These are phyloP conservation scores for Saturnispora quitensis DNA, from an alignment of 805 yeast genomes.

Conservation along the genomic window DNA sequence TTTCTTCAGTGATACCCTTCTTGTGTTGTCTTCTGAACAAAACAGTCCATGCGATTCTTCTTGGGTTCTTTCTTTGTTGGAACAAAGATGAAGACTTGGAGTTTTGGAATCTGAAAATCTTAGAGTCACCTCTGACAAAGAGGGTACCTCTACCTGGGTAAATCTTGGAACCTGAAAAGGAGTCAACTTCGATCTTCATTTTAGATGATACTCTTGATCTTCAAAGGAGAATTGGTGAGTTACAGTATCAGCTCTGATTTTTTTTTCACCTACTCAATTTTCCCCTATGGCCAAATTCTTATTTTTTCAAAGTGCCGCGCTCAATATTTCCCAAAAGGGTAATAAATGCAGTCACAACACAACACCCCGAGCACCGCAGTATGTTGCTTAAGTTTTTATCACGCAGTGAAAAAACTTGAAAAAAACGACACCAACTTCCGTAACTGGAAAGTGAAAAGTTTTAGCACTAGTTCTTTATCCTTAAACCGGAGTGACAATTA, in stretches of 20 bases:
- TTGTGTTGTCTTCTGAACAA: constrained; percentile 99
- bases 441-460: not conserved
- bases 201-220: not conserved
- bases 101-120: constrained; percentile 98
- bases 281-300: not conserved
- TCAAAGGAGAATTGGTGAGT: not conserved
- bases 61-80: constrained; percentile 99
- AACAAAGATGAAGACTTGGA: constrained; percentile 96
- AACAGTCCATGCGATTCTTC: constrained; percentile 99
- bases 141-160: constrained; percentile 99
- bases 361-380: not conserved
- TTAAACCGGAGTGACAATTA: constrained; percentile 85
- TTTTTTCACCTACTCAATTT: not conserved
- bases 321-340: not conserved
- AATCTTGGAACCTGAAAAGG: constrained; percentile 98
- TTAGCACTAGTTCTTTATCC: not conserved
- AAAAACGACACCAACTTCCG: not conserved
- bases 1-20: constrained; percentile 99
- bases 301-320: not conserved
- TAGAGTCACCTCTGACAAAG: constrained; percentile 99
- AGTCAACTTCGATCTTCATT: constrained; percentile 99
- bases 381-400: not conserved
- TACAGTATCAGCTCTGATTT: not conserved
- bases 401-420: not conserved
- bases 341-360: not conserved